Conservation (phyloP, 768 basidiomycete genomes). For the Rhizopogon rudus region DNA sequence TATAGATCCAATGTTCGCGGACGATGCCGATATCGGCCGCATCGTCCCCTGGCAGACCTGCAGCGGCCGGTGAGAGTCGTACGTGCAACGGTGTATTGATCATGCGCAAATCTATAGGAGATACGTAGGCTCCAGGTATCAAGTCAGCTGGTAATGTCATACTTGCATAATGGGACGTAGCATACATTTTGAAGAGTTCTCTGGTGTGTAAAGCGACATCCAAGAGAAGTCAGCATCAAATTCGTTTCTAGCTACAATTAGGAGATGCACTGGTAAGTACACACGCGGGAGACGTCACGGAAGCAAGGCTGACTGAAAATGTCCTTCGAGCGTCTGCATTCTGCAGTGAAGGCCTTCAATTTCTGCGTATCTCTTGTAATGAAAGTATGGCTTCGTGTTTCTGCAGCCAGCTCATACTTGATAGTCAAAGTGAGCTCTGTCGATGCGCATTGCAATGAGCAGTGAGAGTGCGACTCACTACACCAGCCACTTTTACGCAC, state of each 20-base stretch:
- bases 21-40: conserved; percentile 50
- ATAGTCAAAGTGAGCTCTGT: conserved; percentile 55
- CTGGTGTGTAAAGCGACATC: background rate
- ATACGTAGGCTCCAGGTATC: background rate
- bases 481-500: conserved; percentile 24
- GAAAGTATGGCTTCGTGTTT: conserved; percentile 38
- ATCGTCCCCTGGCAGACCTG: conserved; percentile 64
- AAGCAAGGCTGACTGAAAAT: conserved; percentile 35
- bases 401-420: conserved; percentile 29
- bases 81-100: conserved; percentile 41
- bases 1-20: conserved; percentile 61
- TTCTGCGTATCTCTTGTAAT: conserved; percentile 43
- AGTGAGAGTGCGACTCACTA: background rate
- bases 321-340: conserved; percentile 55
- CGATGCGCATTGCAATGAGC: background rate
- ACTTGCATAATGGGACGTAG: background rate
- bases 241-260: background rate
- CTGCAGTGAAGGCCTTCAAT: conserved; percentile 42
- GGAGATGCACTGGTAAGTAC: background rate
- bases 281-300: background rate
- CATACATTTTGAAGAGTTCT: background rate
- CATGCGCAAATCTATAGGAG: conserved; percentile 45
- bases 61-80: conserved; percentile 54
- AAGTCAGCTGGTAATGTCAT: background rate
- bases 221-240: background rate